Evolutionary conservation across 208 protist genomes (phyloP).

Genomic region (Leishmania martiniquensis): DNA sequence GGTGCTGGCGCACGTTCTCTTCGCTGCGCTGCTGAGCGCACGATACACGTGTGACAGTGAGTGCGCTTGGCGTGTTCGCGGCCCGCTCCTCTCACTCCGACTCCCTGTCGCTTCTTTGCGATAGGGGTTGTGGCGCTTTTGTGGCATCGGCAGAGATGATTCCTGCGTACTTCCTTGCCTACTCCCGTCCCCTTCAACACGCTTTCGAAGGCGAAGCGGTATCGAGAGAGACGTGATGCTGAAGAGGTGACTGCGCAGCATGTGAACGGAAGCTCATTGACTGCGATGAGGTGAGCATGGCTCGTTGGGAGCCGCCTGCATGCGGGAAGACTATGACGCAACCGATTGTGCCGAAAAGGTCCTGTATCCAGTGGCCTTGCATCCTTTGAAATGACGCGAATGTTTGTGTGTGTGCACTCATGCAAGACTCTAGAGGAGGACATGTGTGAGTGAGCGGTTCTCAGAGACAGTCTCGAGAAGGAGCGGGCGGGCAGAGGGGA

Average conservation of each 20-base stretch:
- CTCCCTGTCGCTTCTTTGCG: not conserved
- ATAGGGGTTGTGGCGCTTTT: no score
- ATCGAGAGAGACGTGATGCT: not conserved
- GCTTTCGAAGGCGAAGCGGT: not conserved
- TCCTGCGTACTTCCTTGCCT: no score
- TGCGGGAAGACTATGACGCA: not conserved
- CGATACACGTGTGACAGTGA: not conserved
- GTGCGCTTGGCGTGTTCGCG: not conserved
- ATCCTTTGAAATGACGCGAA: not conserved
- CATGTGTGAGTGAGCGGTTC: not conserved
- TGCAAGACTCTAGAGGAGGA: no score
- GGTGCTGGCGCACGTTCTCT: not conserved
- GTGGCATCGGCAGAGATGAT: no score
- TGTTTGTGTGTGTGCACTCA: no score
- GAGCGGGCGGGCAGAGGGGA: no score
- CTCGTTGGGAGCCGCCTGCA: not conserved
- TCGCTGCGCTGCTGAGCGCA: not conserved
- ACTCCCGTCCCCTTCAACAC: not conserved
- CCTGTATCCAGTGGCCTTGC: not conserved
- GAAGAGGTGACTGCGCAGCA: not conserved
- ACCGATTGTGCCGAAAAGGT: not conserved
- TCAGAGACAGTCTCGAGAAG: not conserved
- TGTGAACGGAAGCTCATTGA: not conserved
- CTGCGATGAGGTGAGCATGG: not conserved
- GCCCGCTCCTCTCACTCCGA: not conserved